Percentiles rank a stretch among this genome's conserved stretches.
These are phyloP conservation scores for Anthracocystis setariae DNA, from an alignment of 1,284 basidiomycete species.

Conservation along the genomic window DNA sequence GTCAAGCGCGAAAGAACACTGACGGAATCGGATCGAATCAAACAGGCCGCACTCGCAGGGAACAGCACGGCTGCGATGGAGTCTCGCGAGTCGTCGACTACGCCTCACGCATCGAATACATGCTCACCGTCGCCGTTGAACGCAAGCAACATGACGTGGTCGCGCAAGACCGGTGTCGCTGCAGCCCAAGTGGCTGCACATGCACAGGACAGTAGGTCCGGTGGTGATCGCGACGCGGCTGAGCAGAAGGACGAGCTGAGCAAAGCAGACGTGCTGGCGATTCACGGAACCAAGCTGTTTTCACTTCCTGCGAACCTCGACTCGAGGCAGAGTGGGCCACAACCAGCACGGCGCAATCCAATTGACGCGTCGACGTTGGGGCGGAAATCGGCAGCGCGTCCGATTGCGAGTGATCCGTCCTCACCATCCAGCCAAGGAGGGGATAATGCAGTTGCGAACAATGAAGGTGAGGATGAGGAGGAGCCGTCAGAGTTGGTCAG, in stretches of 20 bases:
- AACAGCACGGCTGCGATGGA: conserved; percentile 23
- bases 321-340: background rate
- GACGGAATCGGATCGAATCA: conserved; percentile 49
- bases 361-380: conserved; percentile 26
- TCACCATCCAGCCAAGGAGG: background rate
- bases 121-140: conserved; percentile 1
- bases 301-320: conserved; percentile 11
- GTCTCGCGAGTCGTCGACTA: background rate
- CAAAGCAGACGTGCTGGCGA: background rate
- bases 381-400: conserved; percentile 16
- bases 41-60: conserved; percentile 36
- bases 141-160: conserved; percentile 2
- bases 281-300: conserved; percentile 11
- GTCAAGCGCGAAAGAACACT: conserved; percentile 19
- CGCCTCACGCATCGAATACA: background rate
- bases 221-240: background rate
- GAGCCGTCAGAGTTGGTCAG: conserved; percentile 10
- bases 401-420: conserved; percentile 16
- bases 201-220: background rate
- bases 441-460: background rate
- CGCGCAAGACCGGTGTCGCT: conserved; percentile 11
- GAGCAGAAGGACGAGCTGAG: background rate
- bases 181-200: conserved; percentile 4
- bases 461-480: background rate
- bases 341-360: conserved; percentile 8